These are phyloP conservation scores for Nicotiana knightiana DNA, from an alignment of 257 asterid genomes.

Conservation along the genomic window DNA sequence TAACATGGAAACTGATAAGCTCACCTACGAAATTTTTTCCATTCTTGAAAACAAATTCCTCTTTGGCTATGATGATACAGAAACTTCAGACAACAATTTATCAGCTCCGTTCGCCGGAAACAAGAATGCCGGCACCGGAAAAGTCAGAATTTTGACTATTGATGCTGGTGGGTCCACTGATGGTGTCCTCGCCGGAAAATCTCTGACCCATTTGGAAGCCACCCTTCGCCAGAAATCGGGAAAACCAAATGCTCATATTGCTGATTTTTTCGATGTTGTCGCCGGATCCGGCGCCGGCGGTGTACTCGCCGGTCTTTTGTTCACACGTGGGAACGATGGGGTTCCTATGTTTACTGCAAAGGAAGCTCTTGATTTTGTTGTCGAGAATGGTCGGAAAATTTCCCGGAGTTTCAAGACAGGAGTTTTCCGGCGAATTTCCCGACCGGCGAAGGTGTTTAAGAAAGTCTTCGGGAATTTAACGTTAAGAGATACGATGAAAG, in stretches of 20 bases:
- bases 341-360: constrained; percentile 46
- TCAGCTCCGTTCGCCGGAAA: constrained; percentile 4
- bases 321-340: constrained; percentile 52
- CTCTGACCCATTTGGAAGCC: constrained; percentile 38
- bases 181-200: constrained; percentile 64
- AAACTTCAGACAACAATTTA: constrained; percentile 16
- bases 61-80: constrained; percentile 37
- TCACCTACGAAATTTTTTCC: constrained; percentile 75
- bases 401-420: constrained; percentile 12
- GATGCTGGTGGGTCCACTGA: constrained; percentile 67
- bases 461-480: constrained; percentile 57
- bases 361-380: constrained; percentile 41
- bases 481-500: constrained; percentile 60
- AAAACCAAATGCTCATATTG: neutral
- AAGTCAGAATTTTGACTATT: constrained; percentile 63
- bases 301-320: constrained; percentile 55
- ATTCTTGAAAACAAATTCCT: constrained; percentile 87
- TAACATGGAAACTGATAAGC: constrained; percentile 35
- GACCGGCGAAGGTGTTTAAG: constrained; percentile 28
- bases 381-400: constrained; percentile 26
- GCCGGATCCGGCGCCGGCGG: constrained; percentile 84
- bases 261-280: constrained; percentile 52
- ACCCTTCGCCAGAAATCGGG: constrained; percentile 31
- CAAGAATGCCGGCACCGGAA: constrained; percentile 23
- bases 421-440: constrained; percentile 22